Conservation (phyloP, 129 eudicot species). For the Deinandra increscens region DNA sequence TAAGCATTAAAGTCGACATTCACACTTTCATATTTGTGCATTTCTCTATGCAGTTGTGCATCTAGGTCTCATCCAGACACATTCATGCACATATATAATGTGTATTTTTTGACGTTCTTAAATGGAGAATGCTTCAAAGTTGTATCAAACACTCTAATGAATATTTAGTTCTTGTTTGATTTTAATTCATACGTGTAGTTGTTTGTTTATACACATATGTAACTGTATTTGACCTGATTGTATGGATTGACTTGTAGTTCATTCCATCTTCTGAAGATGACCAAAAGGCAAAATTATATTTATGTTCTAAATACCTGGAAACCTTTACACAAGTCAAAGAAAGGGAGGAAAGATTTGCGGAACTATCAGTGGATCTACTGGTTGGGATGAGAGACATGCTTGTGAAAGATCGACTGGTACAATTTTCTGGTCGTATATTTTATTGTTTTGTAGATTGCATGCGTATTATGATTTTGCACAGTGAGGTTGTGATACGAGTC, state of each 20-base stretch:
- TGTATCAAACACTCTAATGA: background rate
- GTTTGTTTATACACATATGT: background rate
- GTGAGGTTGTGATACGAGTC: constrained; percentile 20
- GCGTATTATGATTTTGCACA: background rate
- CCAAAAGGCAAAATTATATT: constrained; percentile 61
- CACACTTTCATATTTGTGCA: background rate
- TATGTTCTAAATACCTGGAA: constrained; percentile 93
- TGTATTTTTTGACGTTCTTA: background rate
- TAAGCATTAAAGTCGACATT: background rate
- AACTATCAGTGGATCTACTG: constrained; percentile 69
- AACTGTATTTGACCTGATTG: constrained; percentile 24
- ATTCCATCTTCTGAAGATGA: constrained; percentile 66
- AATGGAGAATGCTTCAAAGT: background rate
- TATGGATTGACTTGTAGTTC: constrained; percentile 46
- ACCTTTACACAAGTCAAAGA: constrained; percentile 88
- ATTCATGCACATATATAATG: background rate
- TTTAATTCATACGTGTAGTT: background rate
- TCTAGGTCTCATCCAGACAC: background rate
- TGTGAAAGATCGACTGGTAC: constrained; percentile 65
- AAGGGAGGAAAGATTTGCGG: constrained; percentile 62
- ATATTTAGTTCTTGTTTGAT: background rate
- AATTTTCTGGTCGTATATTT: constrained; percentile 17
- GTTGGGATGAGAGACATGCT: constrained; percentile 88
- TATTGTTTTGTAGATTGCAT: constrained; percentile 12
- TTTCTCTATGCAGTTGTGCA: background rate